Evolutionary conservation across 2,329 filamentous ascomycete genomes (phyloP).

Genomic region (Trichoderma hamatum): DNA sequence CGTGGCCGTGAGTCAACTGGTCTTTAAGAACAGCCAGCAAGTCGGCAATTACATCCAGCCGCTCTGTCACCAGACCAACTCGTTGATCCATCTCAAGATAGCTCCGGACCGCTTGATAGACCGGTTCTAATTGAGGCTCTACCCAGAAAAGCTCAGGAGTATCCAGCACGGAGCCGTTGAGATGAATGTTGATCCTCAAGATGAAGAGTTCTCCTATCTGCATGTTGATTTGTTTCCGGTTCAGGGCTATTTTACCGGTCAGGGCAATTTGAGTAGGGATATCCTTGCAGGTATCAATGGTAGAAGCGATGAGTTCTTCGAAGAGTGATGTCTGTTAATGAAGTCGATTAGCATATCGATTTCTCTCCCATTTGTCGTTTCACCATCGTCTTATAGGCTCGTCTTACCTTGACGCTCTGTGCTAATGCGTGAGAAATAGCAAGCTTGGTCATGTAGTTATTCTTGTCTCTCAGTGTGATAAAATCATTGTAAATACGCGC

Average conservation of each 20-base stretch:
- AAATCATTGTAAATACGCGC: slow-evolving; percentile 99
- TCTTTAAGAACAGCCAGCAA: slow-evolving; percentile 91
- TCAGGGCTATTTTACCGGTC: slow-evolving; percentile 89
- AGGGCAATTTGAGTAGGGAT: slow-evolving; percentile 90
- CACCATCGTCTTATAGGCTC: background rate
- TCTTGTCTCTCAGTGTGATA: slow-evolving; percentile 89
- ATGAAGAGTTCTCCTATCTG: slow-evolving; percentile 99
- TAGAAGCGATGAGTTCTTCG: slow-evolving; percentile 91
- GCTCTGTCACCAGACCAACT: slow-evolving; percentile 83
- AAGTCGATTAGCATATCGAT: background rate
- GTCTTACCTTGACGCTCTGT: slow-evolving; percentile 83
- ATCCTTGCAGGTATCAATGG: slow-evolving; percentile 89
- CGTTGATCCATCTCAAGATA: slow-evolving; percentile 99
- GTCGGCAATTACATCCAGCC: slow-evolving; percentile 86
- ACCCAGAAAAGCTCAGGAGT: slow-evolving; percentile 98
- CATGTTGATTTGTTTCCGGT: slow-evolving; percentile 94
- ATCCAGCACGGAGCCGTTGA: slow-evolving; percentile 95
- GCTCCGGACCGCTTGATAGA: slow-evolving; percentile 92
- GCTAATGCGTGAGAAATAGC: slow-evolving; percentile 94
- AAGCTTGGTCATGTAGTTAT: slow-evolving; percentile 97
- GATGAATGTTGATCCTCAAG: slow-evolving; percentile 93
- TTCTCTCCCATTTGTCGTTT: background rate
- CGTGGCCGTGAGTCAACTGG: slow-evolving; percentile 90
- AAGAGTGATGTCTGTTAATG: slow-evolving; percentile 78
- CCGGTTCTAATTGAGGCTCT: slow-evolving; percentile 92